Evolutionary conservation across 148 eudicot species (phyloP).

Genomic region (Rhododendron molle): DNA sequence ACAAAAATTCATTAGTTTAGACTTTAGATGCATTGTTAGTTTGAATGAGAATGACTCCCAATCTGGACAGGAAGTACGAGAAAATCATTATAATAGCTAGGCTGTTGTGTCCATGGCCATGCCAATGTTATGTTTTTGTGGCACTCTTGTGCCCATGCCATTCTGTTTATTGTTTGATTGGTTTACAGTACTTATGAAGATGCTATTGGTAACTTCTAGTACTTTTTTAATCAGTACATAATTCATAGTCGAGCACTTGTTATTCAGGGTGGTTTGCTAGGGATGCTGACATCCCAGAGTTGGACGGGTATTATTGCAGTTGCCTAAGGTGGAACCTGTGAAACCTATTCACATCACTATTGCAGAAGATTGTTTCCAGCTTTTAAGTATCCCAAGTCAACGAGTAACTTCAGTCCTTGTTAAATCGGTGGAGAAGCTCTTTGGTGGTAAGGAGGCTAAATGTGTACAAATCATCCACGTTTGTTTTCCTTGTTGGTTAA

Average conservation of each 20-base stretch:
- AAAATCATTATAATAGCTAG: background rate
- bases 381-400: conserved; percentile 51
- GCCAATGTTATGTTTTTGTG: background rate
- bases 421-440: conserved; percentile 51
- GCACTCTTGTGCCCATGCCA: background rate
- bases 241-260: conserved; percentile 8
- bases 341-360: conserved; percentile 46
- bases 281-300: conserved; percentile 58
- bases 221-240: background rate
- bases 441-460: too few species aligned
- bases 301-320: conserved; percentile 55
- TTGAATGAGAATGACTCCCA: background rate
- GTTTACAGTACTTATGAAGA: background rate
- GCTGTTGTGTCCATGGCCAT: background rate
- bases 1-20: background rate
- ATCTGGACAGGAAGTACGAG: background rate
- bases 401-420: conserved; percentile 44
- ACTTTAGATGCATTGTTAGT: background rate
- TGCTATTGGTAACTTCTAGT: background rate
- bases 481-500: background rate
- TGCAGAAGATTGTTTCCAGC: conserved; percentile 84
- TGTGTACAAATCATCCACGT: too few species aligned
- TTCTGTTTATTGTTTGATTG: background rate
- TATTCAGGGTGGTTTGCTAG: conserved; percentile 90
- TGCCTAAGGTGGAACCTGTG: conserved; percentile 22